Percentiles rank a stretch among this genome's conserved stretches.
Conservation (phyloP, 306 rosid genomes). For the Lablab purpureus region DNA sequence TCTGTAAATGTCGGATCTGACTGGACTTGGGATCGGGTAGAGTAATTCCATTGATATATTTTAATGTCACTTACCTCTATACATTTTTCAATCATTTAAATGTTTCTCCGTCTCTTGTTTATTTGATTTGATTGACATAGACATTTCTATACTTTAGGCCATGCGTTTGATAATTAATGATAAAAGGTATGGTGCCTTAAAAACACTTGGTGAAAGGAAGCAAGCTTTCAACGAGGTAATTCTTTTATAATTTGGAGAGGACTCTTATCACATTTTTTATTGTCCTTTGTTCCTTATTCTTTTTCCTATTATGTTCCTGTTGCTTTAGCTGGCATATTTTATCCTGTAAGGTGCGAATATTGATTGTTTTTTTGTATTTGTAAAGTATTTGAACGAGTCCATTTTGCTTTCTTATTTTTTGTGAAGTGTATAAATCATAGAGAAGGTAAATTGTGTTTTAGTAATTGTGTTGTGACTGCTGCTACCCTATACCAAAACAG, state of each 20-base stretch:
- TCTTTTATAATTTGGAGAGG: slow-evolving; percentile 36
- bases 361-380: slow-evolving; percentile 1
- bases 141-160: slow-evolving; percentile 60
- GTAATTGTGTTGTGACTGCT: slow-evolving; percentile 22
- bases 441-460: slow-evolving; percentile 14
- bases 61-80: slow-evolving; percentile 23
- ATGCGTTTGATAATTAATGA: slow-evolving; percentile 92
- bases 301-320: background rate
- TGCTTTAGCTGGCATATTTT: slow-evolving; percentile 16
- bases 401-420: slow-evolving; percentile 11
- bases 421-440: background rate
- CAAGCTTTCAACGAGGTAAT: slow-evolving; percentile 94
- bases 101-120: slow-evolving; percentile 19
- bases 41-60: slow-evolving; percentile 40
- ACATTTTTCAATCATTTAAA: background rate
- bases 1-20: slow-evolving; percentile 88
- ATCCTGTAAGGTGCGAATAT: slow-evolving; percentile 19
- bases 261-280: slow-evolving; percentile 4
- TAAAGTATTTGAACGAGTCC: background rate
- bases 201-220: slow-evolving; percentile 94
- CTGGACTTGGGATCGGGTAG: slow-evolving; percentile 99
- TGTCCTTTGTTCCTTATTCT: background rate
- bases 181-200: slow-evolving; percentile 86
- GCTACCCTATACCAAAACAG: background rate
- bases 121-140: slow-evolving; percentile 43